Conservation (phyloP, 768 basidiomycete genomes). For the Phallus indusiatus region DNA sequence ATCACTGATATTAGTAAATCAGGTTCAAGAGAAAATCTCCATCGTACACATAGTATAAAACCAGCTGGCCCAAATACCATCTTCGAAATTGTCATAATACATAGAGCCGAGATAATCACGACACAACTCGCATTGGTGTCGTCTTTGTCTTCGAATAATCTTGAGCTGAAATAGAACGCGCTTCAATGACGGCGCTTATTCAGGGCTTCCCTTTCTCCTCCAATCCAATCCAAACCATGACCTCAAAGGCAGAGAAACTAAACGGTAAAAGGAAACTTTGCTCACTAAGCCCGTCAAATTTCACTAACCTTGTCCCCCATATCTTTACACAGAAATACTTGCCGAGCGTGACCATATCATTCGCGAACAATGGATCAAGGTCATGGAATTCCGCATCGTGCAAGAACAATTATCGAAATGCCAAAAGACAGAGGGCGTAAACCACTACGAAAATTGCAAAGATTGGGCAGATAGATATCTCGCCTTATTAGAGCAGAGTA, state of each 20-base stretch:
- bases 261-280: neutral
- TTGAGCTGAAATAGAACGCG: neutral
- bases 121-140: no score
- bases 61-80: no score
- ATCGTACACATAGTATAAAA: no score
- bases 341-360: constrained; percentile 56
- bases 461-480: constrained; percentile 79
- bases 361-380: constrained; percentile 88
- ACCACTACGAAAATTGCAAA: constrained; percentile 83
- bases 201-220: neutral
- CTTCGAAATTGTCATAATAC: no score
- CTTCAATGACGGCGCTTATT: neutral
- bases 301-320: neutral
- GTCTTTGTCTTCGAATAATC: neutral
- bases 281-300: neutral
- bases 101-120: no score
- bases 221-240: neutral
- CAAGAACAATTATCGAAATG: constrained; percentile 85
- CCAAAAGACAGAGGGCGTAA: constrained; percentile 83
- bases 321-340: constrained; percentile 11
- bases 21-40: no score
- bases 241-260: neutral
- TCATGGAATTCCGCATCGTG: constrained; percentile 88
- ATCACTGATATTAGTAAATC: no score
- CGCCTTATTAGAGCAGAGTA: constrained; percentile 67